Base-by-base conservation (phyloP, 2,329 filamentous ascomycete species). In the Leptographium flavum region DNA sequence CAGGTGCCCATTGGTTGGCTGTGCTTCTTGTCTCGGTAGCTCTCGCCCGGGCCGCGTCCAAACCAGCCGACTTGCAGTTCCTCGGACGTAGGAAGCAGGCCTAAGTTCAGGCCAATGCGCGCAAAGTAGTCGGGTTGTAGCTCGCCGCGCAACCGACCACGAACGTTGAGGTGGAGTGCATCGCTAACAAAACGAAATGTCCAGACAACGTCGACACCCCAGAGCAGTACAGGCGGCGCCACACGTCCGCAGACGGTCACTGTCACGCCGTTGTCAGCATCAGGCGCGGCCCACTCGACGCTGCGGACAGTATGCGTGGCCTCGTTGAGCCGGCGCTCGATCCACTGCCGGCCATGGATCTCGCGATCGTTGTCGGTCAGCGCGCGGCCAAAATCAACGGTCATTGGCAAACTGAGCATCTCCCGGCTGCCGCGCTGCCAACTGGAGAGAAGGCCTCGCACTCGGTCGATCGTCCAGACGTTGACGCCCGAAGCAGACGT, bases 1-100 rank as follows among this genome's bases (percentile, higher is more conserved):
- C 68, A 78, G 41, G 68, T 71, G 7, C 75, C 79, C 4, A 81
- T 60, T 1, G 60, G 58, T 55, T 83, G 78, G 4, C 73, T 70
- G 13, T 66, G 56, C 57, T 82, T 81, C 63, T 72, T 79, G 60
- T 86, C 81, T 15, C 64, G 62, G 62, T 84, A 86, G 11, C 68
- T 73, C 57, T 83, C 79, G 3, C 75, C 75, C 0, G 77, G 76
- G 0, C 81, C 81, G 4, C 76, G 72, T 5, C 81, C 80, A 53
- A 77, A 83, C 80, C 80, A 86, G n/a, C 62, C 58, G 1, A 66
- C 69, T 5, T n/a, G n/a, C n/a, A n/a, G n/a, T n/a, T n/a, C n/a
- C n/a, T n/a, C n/a, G n/a, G n/a, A n/a, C n/a, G n/a, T n/a, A n/a
- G n/a, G n/a, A n/a, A n/a, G n/a, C n/a, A n/a, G n/a, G n/a, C n/a